These are phyloP conservation scores for Apodospora peruviana DNA, from an alignment of 495 filamentous ascomycete genomes.

Conservation along the genomic window DNA sequence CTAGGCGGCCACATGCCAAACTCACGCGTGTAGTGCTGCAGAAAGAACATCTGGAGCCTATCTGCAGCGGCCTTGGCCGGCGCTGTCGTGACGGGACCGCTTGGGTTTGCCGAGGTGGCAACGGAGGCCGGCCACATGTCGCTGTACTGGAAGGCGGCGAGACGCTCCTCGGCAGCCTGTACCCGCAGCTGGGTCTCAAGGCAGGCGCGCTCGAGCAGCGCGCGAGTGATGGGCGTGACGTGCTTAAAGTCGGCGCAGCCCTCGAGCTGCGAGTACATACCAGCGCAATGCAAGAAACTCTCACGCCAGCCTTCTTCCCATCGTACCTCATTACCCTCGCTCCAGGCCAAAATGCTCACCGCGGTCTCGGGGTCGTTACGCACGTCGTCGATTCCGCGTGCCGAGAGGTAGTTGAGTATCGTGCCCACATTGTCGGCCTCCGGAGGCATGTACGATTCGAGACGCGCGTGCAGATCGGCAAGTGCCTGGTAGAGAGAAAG, in stretches of 20 bases:
- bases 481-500: constrained; percentile 54
- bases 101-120: constrained; percentile 20
- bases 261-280: constrained; percentile 56
- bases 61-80: constrained; percentile 46
- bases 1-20: constrained; percentile 55
- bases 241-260: constrained; percentile 50
- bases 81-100: constrained; percentile 19
- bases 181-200: constrained; percentile 60
- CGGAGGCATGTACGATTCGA: constrained; percentile 47
- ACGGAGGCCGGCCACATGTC: constrained; percentile 54
- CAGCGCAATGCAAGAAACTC: constrained; percentile 61
- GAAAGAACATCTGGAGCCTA: constrained; percentile 50
- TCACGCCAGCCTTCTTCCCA: constrained; percentile 65
- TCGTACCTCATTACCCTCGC: constrained; percentile 52
- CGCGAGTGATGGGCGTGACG: constrained; percentile 56
- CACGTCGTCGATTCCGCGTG: constrained; percentile 60
- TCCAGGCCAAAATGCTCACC: constrained; percentile 58
- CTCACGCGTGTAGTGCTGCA: constrained; percentile 46
- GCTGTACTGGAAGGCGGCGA: constrained; percentile 53
- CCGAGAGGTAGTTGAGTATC: constrained; percentile 53
- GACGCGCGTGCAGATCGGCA: constrained; percentile 49
- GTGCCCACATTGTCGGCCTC: constrained; percentile 39
- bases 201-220: constrained; percentile 56
- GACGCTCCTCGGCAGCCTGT: constrained; percentile 52
- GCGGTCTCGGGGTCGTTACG: constrained; percentile 57